Evolutionary conservation across 805 yeast genomes (phyloP), one percentile per base, ranked within the genome.

Genomic region (Pichia paraexigua): DNA sequence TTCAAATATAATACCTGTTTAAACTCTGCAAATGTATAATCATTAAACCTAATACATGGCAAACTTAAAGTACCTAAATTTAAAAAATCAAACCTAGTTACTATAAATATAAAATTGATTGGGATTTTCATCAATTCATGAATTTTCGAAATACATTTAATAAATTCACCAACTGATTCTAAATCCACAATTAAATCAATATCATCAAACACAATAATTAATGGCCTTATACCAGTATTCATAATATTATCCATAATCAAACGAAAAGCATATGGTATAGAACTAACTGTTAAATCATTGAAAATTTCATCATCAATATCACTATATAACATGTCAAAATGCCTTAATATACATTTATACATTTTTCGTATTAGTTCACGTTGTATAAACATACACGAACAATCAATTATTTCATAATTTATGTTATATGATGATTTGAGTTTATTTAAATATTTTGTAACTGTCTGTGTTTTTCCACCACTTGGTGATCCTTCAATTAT

Each of bases 401-500:
- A 77, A 13, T 69, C 63, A 15, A 78, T 58, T 8, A 67, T 54
- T 2, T 73, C 60, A 21, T 60, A 58, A 6, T 60, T 58, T 6
- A 71, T 58, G 2, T 58, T 59, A 17, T 48, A 46, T 5, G 27
- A 37, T 2, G 35, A 17, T 11, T 50, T 37, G 15, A 71, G 47
- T 10, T 56, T 51, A 8, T 65, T 46, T 17, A 76, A 58, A 52
- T 66, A 74, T 18, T 58, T 51, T 1, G 53, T 55, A 6, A 77
- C 62, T 1, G 72, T 67, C 49, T 63, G 64, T 2, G 80, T 63
- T 56, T 78, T 78, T 0, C 83, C 83, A 18, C 75, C 65, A 1
- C 80, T 70, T 48, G 71, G 66, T 51, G 72, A 70, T 0, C 83
- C 83, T 57, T 76, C 79, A 3, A 78, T 67, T 2, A 75, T 59